Evolutionary conservation across 139 green algal species (phyloP), one percentile per base, ranked within the genome.

Genomic region (Dunaliella primolecta): DNA sequence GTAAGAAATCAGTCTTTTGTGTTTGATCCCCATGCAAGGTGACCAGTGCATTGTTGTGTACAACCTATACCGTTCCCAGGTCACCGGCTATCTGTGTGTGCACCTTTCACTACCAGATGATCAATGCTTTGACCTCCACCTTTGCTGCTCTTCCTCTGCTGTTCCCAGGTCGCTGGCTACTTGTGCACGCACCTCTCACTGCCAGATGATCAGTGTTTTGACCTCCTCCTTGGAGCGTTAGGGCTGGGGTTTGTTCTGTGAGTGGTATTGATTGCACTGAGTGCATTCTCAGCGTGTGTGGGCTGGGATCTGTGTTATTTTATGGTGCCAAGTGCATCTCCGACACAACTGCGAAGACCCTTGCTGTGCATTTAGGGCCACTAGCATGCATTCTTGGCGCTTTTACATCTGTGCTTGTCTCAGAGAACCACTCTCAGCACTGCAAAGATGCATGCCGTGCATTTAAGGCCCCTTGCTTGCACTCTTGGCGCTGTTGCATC

Each of bases 171-270:
- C 32, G 85, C 81, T 25, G 85, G 85, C 30, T 57, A 33, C 37
- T 38, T 88, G 85, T 88, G 85, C 55, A n/a, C 34, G 11, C 85
- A 85, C 57, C 3, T 88, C 37, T 46, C 78, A 7, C 85, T 88
- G 27, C 80, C 34, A 0, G 85, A 88, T 38, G 81, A 88, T 32
- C 80, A 75, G 32, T 88, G 85, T 36, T 88, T 88, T 29, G 85
- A 88, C 33, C 37, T 88, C 25, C 27, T 88, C 38, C 46, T 88
- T 56, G 85, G 85, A 0, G 85, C 85, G 30, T 11, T 80, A 11
- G 75, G 75, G 1, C 30, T 80, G 7, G 75, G 75, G 29, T 80
- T 80, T 36, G 75, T 80, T 29, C 75, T 80, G n/a, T 83, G 70
- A 35, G 74, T 32, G n/a, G n/a, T 36, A 34, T 32, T 32, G 74